Conservation (phyloP, 2,329 filamentous ascomycete species). For the Alternaria sp. region DNA sequence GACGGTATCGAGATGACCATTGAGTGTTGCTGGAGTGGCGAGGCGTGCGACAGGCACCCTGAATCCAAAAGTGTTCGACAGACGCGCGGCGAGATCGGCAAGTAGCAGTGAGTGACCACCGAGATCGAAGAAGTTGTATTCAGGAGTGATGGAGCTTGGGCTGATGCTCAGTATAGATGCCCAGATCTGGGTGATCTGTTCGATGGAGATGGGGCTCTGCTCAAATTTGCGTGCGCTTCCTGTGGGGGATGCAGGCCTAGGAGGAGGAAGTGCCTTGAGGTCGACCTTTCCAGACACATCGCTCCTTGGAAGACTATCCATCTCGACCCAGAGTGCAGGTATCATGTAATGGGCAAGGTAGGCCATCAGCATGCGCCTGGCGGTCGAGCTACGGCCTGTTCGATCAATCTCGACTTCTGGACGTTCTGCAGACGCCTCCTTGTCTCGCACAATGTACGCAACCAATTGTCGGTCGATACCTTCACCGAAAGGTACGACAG, state of each 20-base stretch:
- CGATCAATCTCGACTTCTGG: conserved; percentile 71
- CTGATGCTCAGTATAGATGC: conserved; percentile 72
- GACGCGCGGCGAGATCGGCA: conserved; percentile 74
- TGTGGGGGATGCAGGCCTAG: conserved; percentile 56
- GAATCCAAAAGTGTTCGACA: conserved; percentile 75
- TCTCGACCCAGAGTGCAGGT: conserved; percentile 75
- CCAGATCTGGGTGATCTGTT: conserved; percentile 75
- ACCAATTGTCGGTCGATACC: conserved; percentile 77
- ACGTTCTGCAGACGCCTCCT: conserved; percentile 63
- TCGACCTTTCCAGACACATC: conserved; percentile 82
- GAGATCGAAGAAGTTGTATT: conserved; percentile 81
- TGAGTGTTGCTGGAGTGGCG: conserved; percentile 73
- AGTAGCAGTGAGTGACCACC: conserved; percentile 79
- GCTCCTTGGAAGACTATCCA: conserved; percentile 74
- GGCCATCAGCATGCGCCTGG: conserved; percentile 68
- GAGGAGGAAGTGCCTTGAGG: conserved; percentile 72
- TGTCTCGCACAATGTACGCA: conserved; percentile 76
- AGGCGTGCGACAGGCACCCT: conserved; percentile 73
- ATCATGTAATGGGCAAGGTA: conserved; percentile 85
- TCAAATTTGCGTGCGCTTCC: conserved; percentile 56
- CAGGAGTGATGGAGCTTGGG: conserved; percentile 65
- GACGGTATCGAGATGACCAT: conserved; percentile 75
- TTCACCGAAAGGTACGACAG: conserved; percentile 75
- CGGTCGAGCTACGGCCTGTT: conserved; percentile 72
- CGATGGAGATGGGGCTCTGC: conserved; percentile 69